Evolutionary conservation across 345 rosid genomes (phyloP).

Genomic region (Erysimum cheiranthoides): DNA sequence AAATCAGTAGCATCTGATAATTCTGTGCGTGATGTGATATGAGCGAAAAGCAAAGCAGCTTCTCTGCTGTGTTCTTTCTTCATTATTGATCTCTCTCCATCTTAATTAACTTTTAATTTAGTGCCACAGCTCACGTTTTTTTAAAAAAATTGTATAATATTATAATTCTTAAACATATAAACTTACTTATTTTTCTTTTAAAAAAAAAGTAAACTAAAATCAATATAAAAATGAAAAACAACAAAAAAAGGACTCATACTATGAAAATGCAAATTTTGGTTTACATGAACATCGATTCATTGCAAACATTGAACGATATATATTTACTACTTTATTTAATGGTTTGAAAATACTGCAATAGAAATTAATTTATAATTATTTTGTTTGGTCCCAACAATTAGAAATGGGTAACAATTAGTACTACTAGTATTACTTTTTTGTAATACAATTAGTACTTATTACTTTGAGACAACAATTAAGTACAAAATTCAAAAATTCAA

Average conservation of each 20-base stretch:
- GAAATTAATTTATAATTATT: too few relatives aligned
- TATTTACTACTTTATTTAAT: neutral
- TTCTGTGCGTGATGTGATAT: slow-evolving; percentile 42
- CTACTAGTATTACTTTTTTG: too few relatives aligned
- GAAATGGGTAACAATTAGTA: too few relatives aligned
- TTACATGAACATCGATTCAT: neutral
- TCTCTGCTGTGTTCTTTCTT: slow-evolving; percentile 27
- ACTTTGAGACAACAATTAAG: neutral
- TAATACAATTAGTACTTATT: neutral
- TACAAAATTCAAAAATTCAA: neutral
- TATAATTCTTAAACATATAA: neutral
- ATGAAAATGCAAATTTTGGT: neutral
- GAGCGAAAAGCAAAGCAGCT: slow-evolving; percentile 35
- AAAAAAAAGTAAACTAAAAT: neutral
- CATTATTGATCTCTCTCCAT: slow-evolving; percentile 25
- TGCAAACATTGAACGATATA: slow-evolving; percentile 4
- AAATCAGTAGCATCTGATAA: slow-evolving; percentile 39
- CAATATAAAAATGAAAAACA: neutral
- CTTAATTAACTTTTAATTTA: slow-evolving; percentile 22
- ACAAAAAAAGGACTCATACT: neutral
- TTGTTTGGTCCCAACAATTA: neutral
- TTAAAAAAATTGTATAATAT: neutral
- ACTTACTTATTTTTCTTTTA: neutral
- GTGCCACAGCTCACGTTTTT: slow-evolving; percentile 26
- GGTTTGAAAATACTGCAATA: neutral